phyloP scores from a whole-genome alignment of 805 yeast genomes.

The Ogataea nonfermentans region DNA sequence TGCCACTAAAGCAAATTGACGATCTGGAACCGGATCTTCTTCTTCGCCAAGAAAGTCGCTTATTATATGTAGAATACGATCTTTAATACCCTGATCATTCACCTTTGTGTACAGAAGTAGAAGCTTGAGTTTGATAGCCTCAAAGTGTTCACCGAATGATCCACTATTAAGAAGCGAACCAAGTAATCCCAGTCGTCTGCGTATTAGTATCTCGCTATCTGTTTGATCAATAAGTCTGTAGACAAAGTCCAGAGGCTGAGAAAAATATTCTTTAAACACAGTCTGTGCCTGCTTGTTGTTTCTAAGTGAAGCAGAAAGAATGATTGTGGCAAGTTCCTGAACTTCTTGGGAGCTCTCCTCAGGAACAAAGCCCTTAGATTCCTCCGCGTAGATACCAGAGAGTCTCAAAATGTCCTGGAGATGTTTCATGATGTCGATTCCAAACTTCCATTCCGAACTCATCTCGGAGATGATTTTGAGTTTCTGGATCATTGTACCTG shows the following conservation, averaged over 20 bases:
- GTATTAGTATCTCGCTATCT: slow-evolving; percentile 20
- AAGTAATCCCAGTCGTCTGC: slow-evolving; percentile 50
- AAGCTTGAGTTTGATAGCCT: slow-evolving; percentile 23
- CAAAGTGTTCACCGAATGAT: slow-evolving; percentile 32
- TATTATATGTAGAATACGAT: slow-evolving; percentile 44
- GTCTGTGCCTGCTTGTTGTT: slow-evolving; percentile 55
- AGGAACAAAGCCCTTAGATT: slow-evolving; percentile 2
- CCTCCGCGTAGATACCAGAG: slow-evolving; percentile 27
- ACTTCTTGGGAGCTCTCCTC: slow-evolving; percentile 19
- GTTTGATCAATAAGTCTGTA: slow-evolving; percentile 13
- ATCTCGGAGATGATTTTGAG: slow-evolving; percentile 53
- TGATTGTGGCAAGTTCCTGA: slow-evolving; percentile 55
- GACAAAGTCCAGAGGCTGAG: slow-evolving; percentile 21
- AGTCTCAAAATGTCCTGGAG: slow-evolving; percentile 34
- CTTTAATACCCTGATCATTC: slow-evolving; percentile 28
- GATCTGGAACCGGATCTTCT: slow-evolving; percentile 24
- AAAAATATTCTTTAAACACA: slow-evolving; percentile 17
- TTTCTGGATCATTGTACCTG: slow-evolving; percentile 11
- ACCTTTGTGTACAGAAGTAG: slow-evolving; percentile 25
- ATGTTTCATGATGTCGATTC: slow-evolving; percentile 43
- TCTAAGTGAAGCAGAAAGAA: slow-evolving; percentile 66
- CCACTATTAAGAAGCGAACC: slow-evolving; percentile 42
- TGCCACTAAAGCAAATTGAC: slow-evolving; percentile 36
- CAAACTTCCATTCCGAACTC: slow-evolving; percentile 66
- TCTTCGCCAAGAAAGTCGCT: slow-evolving; percentile 38